Conservation (phyloP, 2,329 filamentous ascomycete genomes). For the Sclerotiophoma versabilis region DNA sequence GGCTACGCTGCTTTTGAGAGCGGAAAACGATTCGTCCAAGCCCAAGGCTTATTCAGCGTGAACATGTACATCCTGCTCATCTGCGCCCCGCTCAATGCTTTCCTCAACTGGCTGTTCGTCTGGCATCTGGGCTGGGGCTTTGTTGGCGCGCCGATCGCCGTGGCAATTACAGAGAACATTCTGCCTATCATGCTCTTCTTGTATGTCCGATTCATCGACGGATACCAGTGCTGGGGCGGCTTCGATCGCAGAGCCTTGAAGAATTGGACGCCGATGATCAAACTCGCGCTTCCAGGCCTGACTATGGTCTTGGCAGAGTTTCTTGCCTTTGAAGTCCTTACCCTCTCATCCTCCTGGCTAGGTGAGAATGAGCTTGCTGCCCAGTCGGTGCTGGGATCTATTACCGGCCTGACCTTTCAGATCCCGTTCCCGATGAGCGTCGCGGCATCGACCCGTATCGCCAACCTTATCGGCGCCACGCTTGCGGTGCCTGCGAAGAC, state of each 20-base stretch:
- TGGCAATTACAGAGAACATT: conserved; percentile 76
- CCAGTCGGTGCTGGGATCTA: conserved; percentile 81
- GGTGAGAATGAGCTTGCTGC: conserved; percentile 82
- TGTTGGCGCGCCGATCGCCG: conserved; percentile 79
- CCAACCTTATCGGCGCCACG: conserved; percentile 89
- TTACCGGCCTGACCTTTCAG: conserved; percentile 84
- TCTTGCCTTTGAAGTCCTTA: conserved; percentile 90
- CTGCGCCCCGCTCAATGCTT: conserved; percentile 80
- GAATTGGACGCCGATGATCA: conserved; percentile 86
- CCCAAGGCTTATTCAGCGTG: conserved; percentile 83
- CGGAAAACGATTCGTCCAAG: conserved; percentile 86
- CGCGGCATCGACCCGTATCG: conserved; percentile 84
- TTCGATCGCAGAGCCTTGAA: conserved; percentile 72
- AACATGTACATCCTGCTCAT: conserved; percentile 84
- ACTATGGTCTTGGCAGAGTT: conserved; percentile 95
- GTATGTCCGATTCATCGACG: conserved; percentile 76
- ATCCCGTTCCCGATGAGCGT: conserved; percentile 92
- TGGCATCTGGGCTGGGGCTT: conserved; percentile 68
- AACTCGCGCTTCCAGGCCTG: conserved; percentile 85
- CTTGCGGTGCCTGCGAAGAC: conserved; percentile 81
- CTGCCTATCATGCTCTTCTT: conserved; percentile 75
- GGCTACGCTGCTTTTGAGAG: conserved; percentile 79
- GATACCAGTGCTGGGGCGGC: conserved; percentile 81
- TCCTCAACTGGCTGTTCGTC: conserved; percentile 82
- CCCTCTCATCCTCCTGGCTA: conserved; percentile 80